Conservation (phyloP, 2,329 filamentous ascomycete species). For the Xylaria sp. region DNA sequence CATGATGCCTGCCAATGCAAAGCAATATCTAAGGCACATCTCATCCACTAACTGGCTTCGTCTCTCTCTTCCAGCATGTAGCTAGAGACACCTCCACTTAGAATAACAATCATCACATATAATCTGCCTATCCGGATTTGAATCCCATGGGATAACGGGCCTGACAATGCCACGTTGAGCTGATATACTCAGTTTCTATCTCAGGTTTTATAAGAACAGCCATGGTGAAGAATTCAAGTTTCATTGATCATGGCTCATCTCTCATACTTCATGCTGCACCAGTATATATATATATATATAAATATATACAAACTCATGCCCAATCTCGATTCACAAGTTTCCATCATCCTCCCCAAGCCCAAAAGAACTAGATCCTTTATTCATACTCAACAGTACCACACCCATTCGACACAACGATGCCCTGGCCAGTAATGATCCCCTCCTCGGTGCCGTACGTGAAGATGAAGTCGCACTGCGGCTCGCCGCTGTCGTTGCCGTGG, state of each 20-base stretch:
- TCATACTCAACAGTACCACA: conserved; percentile 34
- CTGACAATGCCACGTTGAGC: no score
- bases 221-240: not conserved
- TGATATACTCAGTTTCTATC: no score
- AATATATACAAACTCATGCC: not conserved
- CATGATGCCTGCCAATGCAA: no score
- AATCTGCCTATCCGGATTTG: not conserved
- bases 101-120: no score
- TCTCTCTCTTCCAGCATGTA: no score
- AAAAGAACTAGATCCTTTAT: not conserved
- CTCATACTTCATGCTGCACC: not conserved
- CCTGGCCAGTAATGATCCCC: conserved; percentile 36
- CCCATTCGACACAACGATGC: conserved; percentile 40
- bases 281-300: not conserved
- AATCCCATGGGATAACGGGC: no score
- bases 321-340: no score
- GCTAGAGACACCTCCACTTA: no score
- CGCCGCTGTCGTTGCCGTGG: conserved; percentile 31
- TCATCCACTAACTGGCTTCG: no score
- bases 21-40: no score
- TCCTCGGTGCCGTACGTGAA: conserved; percentile 38
- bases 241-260: not conserved
- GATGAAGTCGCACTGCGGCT: conserved; percentile 39
- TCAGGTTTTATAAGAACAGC: not conserved
- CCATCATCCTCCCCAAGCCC: no score